These are phyloP conservation scores for Penicillium carneum DNA, from an alignment of 2,329 filamentous ascomycete genomes.

Conservation along the genomic window DNA sequence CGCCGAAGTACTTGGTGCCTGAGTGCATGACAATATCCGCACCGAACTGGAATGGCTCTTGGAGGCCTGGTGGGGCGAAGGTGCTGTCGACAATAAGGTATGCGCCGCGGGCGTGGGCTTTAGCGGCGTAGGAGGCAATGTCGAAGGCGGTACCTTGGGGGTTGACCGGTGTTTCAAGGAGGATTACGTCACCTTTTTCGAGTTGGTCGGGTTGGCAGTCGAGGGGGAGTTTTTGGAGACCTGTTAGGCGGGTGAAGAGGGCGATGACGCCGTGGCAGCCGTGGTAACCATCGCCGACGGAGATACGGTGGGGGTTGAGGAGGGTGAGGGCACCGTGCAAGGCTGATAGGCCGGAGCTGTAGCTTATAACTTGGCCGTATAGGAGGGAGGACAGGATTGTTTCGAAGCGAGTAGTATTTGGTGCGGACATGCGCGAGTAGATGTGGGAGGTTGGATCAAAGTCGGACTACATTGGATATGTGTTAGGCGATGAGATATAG, in stretches of 20 bases:
- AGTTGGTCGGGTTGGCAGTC: constrained; percentile 72
- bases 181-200: constrained; percentile 79
- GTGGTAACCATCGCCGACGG: constrained; percentile 87
- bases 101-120: constrained; percentile 75
- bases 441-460: constrained; percentile 62
- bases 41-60: constrained; percentile 81
- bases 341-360: constrained; percentile 83
- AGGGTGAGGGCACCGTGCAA: constrained; percentile 88
- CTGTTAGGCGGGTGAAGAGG: constrained; percentile 76
- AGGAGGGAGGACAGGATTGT: constrained; percentile 78
- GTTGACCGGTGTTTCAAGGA: constrained; percentile 93
- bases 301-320: constrained; percentile 80
- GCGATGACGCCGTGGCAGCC: constrained; percentile 86
- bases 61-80: constrained; percentile 87
- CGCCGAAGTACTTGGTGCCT: constrained; percentile 95
- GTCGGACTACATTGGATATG: constrained; percentile 28
- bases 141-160: constrained; percentile 82
- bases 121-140: constrained; percentile 73
- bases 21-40: constrained; percentile 90
- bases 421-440: constrained; percentile 81
- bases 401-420: constrained; percentile 85
- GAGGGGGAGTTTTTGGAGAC: constrained; percentile 74
- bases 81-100: constrained; percentile 86
- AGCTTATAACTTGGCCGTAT: constrained; percentile 71
- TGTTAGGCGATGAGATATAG: neutral